Percentiles rank a stretch among this genome's conserved stretches.
phyloP scores from a whole-genome alignment of 192 early-diverging fungal species.

The Coemansia sp. region DNA sequence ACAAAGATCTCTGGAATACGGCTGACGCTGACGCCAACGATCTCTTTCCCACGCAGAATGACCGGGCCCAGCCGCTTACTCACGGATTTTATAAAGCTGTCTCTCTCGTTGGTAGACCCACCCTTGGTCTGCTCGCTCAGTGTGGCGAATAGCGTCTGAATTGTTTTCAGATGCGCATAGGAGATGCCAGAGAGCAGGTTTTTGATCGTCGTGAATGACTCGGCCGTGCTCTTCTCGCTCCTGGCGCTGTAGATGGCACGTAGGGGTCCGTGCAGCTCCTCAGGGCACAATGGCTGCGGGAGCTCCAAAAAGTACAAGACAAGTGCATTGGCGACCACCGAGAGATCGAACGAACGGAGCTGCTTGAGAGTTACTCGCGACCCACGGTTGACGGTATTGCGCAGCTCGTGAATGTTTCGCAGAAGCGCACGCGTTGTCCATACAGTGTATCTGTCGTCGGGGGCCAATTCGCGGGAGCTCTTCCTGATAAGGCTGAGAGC shows the following conservation, averaged over 20 bases:
- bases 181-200: slow-evolving; percentile 32
- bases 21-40: slow-evolving; percentile 36
- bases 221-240: slow-evolving; percentile 33
- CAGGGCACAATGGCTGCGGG: slow-evolving; percentile 65
- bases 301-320: slow-evolving; percentile 73
- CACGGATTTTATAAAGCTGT: slow-evolving; percentile 32
- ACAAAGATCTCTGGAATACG: slow-evolving; percentile 43
- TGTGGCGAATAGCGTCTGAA: slow-evolving; percentile 38
- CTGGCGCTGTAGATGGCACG: slow-evolving; percentile 61
- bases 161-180: slow-evolving; percentile 41
- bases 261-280: slow-evolving; percentile 69
- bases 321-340: slow-evolving; percentile 60
- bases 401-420: slow-evolving; percentile 62
- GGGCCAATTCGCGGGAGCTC: slow-evolving; percentile 29
- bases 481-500: slow-evolving; percentile 62
- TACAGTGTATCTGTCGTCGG: slow-evolving; percentile 56
- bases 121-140: slow-evolving; percentile 27
- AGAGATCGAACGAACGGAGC: slow-evolving; percentile 59
- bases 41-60: slow-evolving; percentile 47
- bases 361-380: slow-evolving; percentile 57
- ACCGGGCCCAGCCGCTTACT: slow-evolving; percentile 46
- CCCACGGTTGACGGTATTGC: slow-evolving; percentile 63
- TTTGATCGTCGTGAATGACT: slow-evolving; percentile 24
- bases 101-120: slow-evolving; percentile 8
- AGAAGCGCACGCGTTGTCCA: slow-evolving; percentile 66